Percentiles rank a stretch among this genome's conserved stretches.
phyloP scores from a whole-genome alignment of 352 stramenopile genomes.

The Phytophthora foliorum region DNA sequence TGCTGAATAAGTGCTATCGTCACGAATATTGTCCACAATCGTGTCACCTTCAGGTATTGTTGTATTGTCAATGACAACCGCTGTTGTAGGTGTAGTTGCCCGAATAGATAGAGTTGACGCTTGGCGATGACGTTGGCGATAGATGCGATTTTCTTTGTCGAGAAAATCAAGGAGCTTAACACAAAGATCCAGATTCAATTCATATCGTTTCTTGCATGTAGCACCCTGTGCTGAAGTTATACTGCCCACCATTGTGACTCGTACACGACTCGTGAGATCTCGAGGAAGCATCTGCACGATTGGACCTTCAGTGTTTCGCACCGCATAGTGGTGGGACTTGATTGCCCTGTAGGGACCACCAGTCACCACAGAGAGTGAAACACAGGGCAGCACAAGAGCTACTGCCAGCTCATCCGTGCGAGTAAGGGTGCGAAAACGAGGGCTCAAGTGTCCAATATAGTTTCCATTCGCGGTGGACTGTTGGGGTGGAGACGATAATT shows the following conservation, averaged over 20 bases:
- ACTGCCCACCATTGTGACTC: slow-evolving; percentile 10
- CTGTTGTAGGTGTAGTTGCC: too few species aligned
- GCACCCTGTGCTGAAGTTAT: neutral
- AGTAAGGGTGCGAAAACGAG: neutral
- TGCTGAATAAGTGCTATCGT: too few species aligned
- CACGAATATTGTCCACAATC: too few species aligned
- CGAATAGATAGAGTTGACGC: too few species aligned
- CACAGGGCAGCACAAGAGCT: neutral
- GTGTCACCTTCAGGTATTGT: too few species aligned
- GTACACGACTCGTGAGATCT: neutral
- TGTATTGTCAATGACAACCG: too few species aligned
- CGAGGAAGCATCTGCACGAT: slow-evolving; percentile 14
- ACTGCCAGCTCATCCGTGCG: neutral
- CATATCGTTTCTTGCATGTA: slow-evolving; percentile 11
- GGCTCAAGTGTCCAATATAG: neutral
- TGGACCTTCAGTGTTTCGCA: slow-evolving; percentile 20
- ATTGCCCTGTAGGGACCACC: slow-evolving; percentile 7
- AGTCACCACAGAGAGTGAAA: slow-evolving; percentile 9
- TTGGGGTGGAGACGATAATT: too few species aligned
- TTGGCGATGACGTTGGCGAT: too few species aligned
- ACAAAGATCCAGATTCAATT: slow-evolving; percentile 4
- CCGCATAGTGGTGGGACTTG: slow-evolving; percentile 19
- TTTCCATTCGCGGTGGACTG: neutral
- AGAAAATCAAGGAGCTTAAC: too few species aligned
- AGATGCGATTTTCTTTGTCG: too few species aligned